Conservation (phyloP, 345 rosid genomes). For the Viola odorata region DNA sequence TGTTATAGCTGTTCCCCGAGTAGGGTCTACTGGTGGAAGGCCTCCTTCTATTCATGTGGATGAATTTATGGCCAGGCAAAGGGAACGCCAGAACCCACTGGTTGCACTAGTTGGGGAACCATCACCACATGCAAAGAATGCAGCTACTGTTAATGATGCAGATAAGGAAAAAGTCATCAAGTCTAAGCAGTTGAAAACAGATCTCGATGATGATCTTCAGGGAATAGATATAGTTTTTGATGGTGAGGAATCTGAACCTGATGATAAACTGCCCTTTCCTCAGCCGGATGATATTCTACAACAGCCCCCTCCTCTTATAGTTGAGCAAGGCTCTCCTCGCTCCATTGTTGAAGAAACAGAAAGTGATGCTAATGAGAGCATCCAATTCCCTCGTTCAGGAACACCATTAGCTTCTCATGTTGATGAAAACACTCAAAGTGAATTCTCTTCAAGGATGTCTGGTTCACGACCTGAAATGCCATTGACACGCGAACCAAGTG, state of each 20-base stretch:
- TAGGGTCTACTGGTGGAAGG: conserved; percentile 87
- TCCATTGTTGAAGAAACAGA: conserved; percentile 93
- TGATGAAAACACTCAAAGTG: conserved; percentile 77
- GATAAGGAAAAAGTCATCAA: conserved; percentile 52
- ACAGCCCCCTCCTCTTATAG: conserved; percentile 63
- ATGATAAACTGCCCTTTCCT: conserved; percentile 82
- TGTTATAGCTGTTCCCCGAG: conserved; percentile 72
- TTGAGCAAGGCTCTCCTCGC: conserved; percentile 77
- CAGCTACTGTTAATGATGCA: conserved; percentile 35
- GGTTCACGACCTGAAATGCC: conserved; percentile 62
- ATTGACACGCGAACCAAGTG: conserved; percentile 69
- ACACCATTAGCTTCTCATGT: conserved; percentile 60
- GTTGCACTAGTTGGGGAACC: conserved; percentile 67
- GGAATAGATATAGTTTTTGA: conserved; percentile 95
- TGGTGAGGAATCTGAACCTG: conserved; percentile 87
- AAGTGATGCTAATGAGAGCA: conserved; percentile 64
- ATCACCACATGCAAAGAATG: conserved; percentile 44
- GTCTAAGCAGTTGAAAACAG: conserved; percentile 74
- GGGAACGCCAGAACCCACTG: conserved; percentile 74
- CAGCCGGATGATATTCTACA: conserved; percentile 85
- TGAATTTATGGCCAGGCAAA: conserved; percentile 96
- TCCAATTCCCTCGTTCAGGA: conserved; percentile 63
- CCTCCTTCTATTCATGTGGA: conserved; percentile 99
- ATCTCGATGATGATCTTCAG: conserved; percentile 88
- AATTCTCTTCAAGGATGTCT: conserved; percentile 89